These are phyloP conservation scores for Phoma herbarum DNA, from an alignment of 2,329 filamentous ascomycete species.

Conservation along the genomic window DNA sequence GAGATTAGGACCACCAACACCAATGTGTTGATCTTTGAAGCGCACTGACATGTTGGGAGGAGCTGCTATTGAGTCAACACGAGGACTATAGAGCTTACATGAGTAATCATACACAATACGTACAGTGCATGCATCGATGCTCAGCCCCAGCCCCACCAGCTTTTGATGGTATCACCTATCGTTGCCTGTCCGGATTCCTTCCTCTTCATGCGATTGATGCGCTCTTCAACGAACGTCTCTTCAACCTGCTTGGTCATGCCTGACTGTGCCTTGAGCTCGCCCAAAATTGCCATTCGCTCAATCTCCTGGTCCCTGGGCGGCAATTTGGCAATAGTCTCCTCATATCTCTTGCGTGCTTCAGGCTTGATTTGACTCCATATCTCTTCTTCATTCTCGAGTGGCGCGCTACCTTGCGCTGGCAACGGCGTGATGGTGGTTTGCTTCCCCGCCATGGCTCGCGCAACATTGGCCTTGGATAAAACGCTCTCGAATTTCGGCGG, in stretches of 20 bases:
- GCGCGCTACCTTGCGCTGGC: slow-evolving; percentile 5
- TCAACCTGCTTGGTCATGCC: slow-evolving; percentile 46
- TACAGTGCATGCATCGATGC: slow-evolving; percentile 16
- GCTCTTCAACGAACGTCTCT: slow-evolving; percentile 45
- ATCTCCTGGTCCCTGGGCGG: slow-evolving; percentile 45
- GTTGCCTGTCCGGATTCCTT: slow-evolving; percentile 48
- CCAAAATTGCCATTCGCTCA: slow-evolving; percentile 46
- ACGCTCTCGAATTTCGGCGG: slow-evolving; percentile 68
- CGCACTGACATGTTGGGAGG: no score
- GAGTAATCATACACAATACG: slow-evolving; percentile 16
- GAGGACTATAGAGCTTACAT: slow-evolving; percentile 2
- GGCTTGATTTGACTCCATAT: slow-evolving; percentile 46
- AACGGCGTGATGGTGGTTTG: slow-evolving; percentile 17
- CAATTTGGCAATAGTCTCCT: slow-evolving; percentile 44
- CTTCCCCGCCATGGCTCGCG: slow-evolving; percentile 36
- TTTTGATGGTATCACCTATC: slow-evolving; percentile 51
- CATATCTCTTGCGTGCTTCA: slow-evolving; percentile 41
- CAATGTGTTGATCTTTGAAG: no score
- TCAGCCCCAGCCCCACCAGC: slow-evolving; percentile 49
- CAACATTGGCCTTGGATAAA: slow-evolving; percentile 53
- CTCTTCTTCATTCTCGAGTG: slow-evolving; percentile 33
- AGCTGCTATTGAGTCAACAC: slow-evolving; percentile 8
- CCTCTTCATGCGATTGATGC: slow-evolving; percentile 47
- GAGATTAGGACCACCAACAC: no score
- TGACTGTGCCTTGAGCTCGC: slow-evolving; percentile 44